Percentiles rank a stretch among this genome's conserved stretches.
Evolutionary conservation across 176 grass and related monocot species (phyloP).

Genomic region (Pharus latifolius): DNA sequence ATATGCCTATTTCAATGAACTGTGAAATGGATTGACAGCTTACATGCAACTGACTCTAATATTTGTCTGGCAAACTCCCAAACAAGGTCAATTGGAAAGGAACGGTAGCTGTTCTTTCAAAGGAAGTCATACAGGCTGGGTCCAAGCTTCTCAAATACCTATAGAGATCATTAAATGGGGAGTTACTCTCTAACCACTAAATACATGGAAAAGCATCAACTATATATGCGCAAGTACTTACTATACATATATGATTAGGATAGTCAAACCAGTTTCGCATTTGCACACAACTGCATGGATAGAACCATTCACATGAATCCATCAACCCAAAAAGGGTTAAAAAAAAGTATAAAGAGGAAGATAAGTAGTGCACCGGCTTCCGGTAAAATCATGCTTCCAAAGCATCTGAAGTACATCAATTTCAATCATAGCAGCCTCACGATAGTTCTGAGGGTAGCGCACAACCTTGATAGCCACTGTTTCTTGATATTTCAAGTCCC

Average conservation of each 20-base stretch:
- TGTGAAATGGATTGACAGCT: constrained; percentile 2
- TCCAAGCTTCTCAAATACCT: constrained; percentile 95
- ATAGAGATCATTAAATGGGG: constrained; percentile 20
- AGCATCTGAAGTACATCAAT: constrained; percentile 90
- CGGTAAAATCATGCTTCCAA: constrained; percentile 70
- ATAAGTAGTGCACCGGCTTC: constrained; percentile 50
- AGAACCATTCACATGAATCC: constrained; percentile 70
- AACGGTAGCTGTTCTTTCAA: constrained; percentile 67
- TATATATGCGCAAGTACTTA: constrained; percentile 79
- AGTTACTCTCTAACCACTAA: constrained; percentile 2
- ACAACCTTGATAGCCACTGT: constrained; percentile 88
- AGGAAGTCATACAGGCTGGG: constrained; percentile 89
- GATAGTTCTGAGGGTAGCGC: constrained; percentile 84
- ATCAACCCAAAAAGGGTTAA: constrained; percentile 57
- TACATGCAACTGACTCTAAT: constrained; percentile 89
- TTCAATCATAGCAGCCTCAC: constrained; percentile 99
- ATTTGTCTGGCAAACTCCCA: constrained; percentile 87
- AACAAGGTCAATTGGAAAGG: constrained; percentile 83
- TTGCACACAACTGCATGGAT: constrained; percentile 98
- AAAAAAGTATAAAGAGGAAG: constrained; percentile 24
- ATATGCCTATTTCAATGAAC: background rate
- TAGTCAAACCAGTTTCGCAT: constrained; percentile 99
- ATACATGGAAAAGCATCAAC: constrained; percentile 8
- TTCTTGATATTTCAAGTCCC: constrained; percentile 91
- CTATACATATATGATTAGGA: constrained; percentile 99